A percentile compares a stretch with the other conserved stretches of the same genome.
phyloP scores from a whole-genome alignment of 495 filamentous ascomycete species.

The Penicillium bovifimosum region DNA sequence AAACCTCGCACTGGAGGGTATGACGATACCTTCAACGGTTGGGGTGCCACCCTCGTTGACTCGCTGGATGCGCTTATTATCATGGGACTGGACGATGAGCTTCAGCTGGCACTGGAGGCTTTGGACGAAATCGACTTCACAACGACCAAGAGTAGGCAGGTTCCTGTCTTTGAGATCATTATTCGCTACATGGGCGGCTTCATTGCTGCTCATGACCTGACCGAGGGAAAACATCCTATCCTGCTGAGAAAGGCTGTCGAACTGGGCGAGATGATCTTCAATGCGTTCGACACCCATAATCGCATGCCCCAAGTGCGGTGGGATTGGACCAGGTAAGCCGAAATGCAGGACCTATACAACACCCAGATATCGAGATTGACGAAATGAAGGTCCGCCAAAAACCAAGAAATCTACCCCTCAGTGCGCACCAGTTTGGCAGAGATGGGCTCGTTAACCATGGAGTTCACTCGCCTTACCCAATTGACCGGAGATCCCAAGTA shows the following conservation, averaged over 20 bases:
- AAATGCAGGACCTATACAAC: neutral
- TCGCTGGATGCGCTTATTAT: constrained; percentile 58
- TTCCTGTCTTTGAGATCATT: constrained; percentile 83
- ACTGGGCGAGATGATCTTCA: constrained; percentile 81
- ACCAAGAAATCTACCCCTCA: constrained; percentile 37
- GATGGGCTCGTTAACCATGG: constrained; percentile 78
- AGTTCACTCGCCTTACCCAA: constrained; percentile 91
- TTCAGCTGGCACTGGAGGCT: constrained; percentile 52
- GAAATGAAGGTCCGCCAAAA: constrained; percentile 28
- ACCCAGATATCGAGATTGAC: constrained; percentile 7
- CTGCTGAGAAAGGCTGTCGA: constrained; percentile 82
- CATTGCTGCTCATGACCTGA: constrained; percentile 77
- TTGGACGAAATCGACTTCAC: constrained; percentile 52
- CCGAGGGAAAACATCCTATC: constrained; percentile 54
- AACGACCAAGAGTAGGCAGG: constrained; percentile 41
- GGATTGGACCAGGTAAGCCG: constrained; percentile 41
- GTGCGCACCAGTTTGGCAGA: constrained; percentile 61
- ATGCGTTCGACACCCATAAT: constrained; percentile 92
- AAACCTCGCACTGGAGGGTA: constrained; percentile 55
- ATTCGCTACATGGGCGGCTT: constrained; percentile 85
- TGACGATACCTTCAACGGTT: constrained; percentile 54
- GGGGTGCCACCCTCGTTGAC: constrained; percentile 57
- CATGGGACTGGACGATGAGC: constrained; percentile 56
- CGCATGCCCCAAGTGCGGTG: constrained; percentile 73
- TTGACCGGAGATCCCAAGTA: constrained; percentile 80